These are phyloP conservation scores for Phytophthora tubulina DNA, from an alignment of 352 stramenopile species.

Conservation along the genomic window DNA sequence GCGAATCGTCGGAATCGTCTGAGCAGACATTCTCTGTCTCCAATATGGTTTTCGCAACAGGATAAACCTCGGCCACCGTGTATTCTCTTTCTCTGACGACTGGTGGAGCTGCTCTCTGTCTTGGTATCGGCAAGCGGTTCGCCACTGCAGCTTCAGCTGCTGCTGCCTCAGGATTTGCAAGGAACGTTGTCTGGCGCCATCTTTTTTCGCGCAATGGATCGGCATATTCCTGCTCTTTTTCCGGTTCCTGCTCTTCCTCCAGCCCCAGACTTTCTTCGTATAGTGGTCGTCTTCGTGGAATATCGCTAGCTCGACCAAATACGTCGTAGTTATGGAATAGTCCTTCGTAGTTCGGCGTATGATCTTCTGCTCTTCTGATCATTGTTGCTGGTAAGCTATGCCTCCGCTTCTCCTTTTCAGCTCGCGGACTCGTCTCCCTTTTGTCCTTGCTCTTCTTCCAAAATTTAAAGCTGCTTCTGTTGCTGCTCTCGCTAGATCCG, in stretches of 20 bases:
- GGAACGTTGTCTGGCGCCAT: slow-evolving; percentile 36
- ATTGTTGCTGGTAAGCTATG: slow-evolving; percentile 22
- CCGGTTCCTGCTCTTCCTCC: slow-evolving; percentile 25
- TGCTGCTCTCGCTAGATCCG: slow-evolving; percentile 22
- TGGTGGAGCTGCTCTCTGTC: background rate
- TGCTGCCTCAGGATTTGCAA: slow-evolving; percentile 29
- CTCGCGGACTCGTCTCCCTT: slow-evolving; percentile 1
- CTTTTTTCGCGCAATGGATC: slow-evolving; percentile 24
- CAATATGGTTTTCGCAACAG: slow-evolving; percentile 38
- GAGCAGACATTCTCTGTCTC: slow-evolving; percentile 27
- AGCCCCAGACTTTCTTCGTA: slow-evolving; percentile 1
- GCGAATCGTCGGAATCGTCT: slow-evolving; percentile 15
- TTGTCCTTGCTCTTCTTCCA: slow-evolving; percentile 35
- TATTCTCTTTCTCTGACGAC: slow-evolving; percentile 19
- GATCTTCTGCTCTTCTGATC: slow-evolving; percentile 4
- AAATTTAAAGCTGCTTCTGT: slow-evolving; percentile 30
- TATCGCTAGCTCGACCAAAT: slow-evolving; percentile 23
- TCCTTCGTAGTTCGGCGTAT: slow-evolving; percentile 56
- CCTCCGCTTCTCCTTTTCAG: slow-evolving; percentile 14
- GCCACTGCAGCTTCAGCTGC: slow-evolving; percentile 32
- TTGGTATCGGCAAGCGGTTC: slow-evolving; percentile 14
- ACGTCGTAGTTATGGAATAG: slow-evolving; percentile 49
- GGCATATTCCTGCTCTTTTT: slow-evolving; percentile 31
- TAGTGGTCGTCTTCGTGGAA: background rate
- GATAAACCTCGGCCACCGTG: slow-evolving; percentile 30